Evolutionary conservation across 164 flowering plant genomes (phyloP).

Genomic region (Brasenia schreberi): DNA sequence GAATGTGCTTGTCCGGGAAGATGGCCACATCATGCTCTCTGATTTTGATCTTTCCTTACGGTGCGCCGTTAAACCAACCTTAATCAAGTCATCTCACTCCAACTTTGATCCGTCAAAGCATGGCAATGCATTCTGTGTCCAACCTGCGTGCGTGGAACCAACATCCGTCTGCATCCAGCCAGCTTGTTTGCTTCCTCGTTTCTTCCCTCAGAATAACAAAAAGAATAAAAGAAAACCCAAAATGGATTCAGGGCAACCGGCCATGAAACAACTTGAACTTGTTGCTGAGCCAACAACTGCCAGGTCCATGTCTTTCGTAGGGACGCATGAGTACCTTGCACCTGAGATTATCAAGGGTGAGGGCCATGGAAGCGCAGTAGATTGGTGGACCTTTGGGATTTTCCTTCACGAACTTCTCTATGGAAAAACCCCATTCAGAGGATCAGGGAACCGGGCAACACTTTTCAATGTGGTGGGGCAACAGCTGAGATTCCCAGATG

Average conservation of each 20-base stretch:
- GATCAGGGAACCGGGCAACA: slow-evolving; percentile 51
- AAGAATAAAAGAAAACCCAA: slow-evolving; percentile 37
- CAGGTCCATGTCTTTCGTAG: slow-evolving; percentile 76
- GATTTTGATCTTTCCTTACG: slow-evolving; percentile 85
- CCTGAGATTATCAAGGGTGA: slow-evolving; percentile 77
- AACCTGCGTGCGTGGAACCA: slow-evolving; percentile 90
- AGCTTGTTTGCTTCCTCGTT: slow-evolving; percentile 69
- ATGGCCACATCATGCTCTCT: slow-evolving; percentile 93
- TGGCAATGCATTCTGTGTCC: slow-evolving; percentile 60
- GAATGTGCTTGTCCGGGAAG: slow-evolving; percentile 87
- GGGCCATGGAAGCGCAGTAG: slow-evolving; percentile 79
- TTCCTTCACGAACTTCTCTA: slow-evolving; percentile 59
- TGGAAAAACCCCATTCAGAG: slow-evolving; percentile 77
- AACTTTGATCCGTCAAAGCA: slow-evolving; percentile 49
- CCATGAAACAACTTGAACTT: slow-evolving; percentile 30
- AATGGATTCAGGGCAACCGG: slow-evolving; percentile 22
- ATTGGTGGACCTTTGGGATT: slow-evolving; percentile 85
- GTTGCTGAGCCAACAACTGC: slow-evolving; percentile 62
- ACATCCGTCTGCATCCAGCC: slow-evolving; percentile 79
- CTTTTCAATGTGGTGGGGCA: slow-evolving; percentile 54
- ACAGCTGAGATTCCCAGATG: slow-evolving; percentile 54
- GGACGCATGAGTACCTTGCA: slow-evolving; percentile 74
- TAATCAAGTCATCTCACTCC: slow-evolving; percentile 33
- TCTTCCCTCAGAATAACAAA: slow-evolving; percentile 65
- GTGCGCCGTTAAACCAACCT: slow-evolving; percentile 78